phyloP scores from a whole-genome alignment of 768 basidiomycete genomes.

The Phylloporus sp. region DNA sequence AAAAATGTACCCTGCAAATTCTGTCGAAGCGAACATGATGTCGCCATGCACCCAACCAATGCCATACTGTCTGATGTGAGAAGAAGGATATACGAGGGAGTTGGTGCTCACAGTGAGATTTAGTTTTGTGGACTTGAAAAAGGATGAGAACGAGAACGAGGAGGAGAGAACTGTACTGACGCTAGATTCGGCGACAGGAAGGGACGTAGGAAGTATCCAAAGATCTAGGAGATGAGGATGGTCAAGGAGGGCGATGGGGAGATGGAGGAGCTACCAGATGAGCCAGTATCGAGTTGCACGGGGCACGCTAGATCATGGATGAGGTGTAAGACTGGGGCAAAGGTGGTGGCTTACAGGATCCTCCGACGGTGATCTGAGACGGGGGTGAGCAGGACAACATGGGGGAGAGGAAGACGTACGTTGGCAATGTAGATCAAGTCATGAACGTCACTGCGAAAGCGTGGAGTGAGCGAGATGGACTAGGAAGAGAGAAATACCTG shows the following conservation, averaged over 20 bases:
- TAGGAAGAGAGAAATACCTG: conserved; percentile 7
- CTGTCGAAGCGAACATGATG: conserved; percentile 55
- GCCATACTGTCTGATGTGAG: conserved; percentile 51
- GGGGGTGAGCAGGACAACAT: not conserved
- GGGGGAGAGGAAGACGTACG: conserved; percentile 38
- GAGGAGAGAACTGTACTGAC: conserved; percentile 32
- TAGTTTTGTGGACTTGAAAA: conserved; percentile 37
- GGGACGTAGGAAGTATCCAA: conserved; percentile 55
- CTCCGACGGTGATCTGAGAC: conserved; percentile 61
- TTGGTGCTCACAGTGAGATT: conserved; percentile 55
- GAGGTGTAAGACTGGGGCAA: not conserved
- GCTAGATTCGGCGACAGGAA: conserved; percentile 46
- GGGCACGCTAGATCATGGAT: conserved; percentile 46
- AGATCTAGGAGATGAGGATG: conserved; percentile 45
- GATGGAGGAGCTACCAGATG: conserved; percentile 29
- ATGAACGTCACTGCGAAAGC: conserved; percentile 51
- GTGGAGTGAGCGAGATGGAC: conserved; percentile 9
- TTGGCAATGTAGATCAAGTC: conserved; percentile 79
- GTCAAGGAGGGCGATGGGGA: not conserved
- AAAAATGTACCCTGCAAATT: conserved; percentile 62
- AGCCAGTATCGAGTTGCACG: conserved; percentile 82
- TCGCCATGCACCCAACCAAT: conserved; percentile 73
- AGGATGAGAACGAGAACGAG: conserved; percentile 3
- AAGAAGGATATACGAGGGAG: not conserved
- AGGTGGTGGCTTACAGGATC: conserved; percentile 46